A percentile compares a stretch with the other conserved stretches of the same genome.
Evolutionary conservation across 202 grass and related monocot species (phyloP).

Genomic region (Brachypodium distachyon): DNA sequence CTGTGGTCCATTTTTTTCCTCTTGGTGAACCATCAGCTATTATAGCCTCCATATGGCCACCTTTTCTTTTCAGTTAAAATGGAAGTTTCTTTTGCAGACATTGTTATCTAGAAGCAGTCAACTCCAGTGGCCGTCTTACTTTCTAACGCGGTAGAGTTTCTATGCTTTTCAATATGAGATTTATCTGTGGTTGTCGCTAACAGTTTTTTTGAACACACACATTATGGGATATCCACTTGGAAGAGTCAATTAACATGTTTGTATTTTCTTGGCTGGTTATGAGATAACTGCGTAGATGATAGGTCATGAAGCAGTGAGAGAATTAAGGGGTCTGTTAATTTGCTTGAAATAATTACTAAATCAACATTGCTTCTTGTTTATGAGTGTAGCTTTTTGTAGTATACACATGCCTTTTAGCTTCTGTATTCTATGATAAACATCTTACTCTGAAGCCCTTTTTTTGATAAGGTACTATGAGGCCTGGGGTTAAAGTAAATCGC

Average conservation of each 20-base stretch:
- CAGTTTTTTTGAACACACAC: neutral
- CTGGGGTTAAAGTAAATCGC: neutral
- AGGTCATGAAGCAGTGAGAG: neutral
- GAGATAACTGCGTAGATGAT: neutral
- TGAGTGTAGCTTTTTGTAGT: neutral
- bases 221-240: neutral
- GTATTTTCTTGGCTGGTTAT: neutral
- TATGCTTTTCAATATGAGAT: neutral
- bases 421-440: neutral
- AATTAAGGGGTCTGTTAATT: neutral
- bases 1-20: neutral
- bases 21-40: neutral
- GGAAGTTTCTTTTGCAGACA: conserved; percentile 1
- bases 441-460: neutral
- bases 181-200: neutral
- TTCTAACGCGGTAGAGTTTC: neutral
- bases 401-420: conserved; percentile 1
- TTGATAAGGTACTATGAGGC: neutral
- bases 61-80: neutral
- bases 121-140: neutral
- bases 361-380: neutral
- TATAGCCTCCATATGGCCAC: neutral
- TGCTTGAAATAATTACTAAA: neutral
- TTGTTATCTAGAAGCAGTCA: conserved; percentile 4
- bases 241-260: neutral